phyloP scores from a whole-genome alignment of 345 rosid genomes.

The Dipteronia dyeriana region DNA sequence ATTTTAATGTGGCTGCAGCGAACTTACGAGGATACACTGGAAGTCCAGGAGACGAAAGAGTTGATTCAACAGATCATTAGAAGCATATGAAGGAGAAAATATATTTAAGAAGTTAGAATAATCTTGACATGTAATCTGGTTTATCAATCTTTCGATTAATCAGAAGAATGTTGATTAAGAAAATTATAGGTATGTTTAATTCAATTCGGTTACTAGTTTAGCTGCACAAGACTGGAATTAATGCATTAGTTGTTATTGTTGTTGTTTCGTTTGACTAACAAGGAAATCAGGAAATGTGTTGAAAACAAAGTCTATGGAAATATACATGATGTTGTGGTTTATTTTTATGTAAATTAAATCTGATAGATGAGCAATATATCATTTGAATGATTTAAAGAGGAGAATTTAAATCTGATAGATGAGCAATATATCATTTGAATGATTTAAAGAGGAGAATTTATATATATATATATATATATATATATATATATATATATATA shows the following conservation, averaged over 20 bases:
- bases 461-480: neutral
- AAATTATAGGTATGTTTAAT: neutral
- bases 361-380: neutral
- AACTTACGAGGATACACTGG: slow-evolving; percentile 26
- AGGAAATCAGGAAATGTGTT: neutral
- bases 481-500: neutral
- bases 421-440: too few species aligned
- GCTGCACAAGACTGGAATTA: neutral
- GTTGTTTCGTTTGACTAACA: neutral
- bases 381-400: neutral
- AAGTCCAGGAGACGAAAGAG: slow-evolving; percentile 32
- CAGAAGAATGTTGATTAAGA: neutral
- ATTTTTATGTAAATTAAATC: slow-evolving; percentile 6
- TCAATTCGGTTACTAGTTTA: neutral
- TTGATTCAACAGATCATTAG: slow-evolving; percentile 44
- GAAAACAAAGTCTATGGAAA: neutral
- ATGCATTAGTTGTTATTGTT: too few species aligned
- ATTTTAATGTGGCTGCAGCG: slow-evolving; percentile 37
- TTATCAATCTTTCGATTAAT: neutral
- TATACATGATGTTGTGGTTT: neutral
- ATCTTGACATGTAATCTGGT: neutral
- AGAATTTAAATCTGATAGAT: too few species aligned
- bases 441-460: neutral
- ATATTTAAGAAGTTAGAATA: neutral
- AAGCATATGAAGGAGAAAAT: slow-evolving; percentile 23